These are phyloP conservation scores for Elaeis guineensis DNA, from an alignment of 176 grass and related monocot genomes.

Conservation along the genomic window DNA sequence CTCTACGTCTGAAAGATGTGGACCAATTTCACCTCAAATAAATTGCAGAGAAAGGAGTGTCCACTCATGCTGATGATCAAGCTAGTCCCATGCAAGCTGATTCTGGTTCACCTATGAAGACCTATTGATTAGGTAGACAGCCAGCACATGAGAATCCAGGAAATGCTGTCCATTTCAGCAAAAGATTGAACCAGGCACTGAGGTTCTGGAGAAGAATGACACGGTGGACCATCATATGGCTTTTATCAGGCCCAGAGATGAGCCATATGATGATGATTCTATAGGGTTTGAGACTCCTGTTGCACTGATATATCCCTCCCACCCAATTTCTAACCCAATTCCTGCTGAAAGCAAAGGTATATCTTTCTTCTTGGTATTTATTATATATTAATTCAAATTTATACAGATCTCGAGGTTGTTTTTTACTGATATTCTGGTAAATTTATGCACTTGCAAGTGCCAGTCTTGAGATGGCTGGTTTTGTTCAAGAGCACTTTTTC, in stretches of 20 bases:
- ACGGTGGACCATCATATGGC: not conserved
- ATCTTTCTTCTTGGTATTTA: not conserved
- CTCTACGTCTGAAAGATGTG: not conserved
- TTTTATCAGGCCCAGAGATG: constrained; percentile 1
- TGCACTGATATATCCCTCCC: constrained; percentile 15
- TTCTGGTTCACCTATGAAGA: no score
- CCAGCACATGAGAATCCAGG: constrained; percentile 6
- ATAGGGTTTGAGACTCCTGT: constrained; percentile 16
- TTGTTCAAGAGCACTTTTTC: no score
- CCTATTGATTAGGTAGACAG: constrained; percentile 9
- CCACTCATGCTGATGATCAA: not conserved
- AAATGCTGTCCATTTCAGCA: constrained; percentile 27
- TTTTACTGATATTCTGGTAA: no score
- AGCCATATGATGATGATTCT: not conserved
- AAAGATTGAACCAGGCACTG: constrained; percentile 26
- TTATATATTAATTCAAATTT: not conserved
- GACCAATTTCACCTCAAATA: constrained; percentile 4
- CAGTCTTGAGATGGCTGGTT: no score
- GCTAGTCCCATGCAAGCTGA: not conserved
- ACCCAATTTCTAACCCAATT: not conserved
- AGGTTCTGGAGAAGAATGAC: not conserved
- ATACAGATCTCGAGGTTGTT: no score
- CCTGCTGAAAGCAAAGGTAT: not conserved
- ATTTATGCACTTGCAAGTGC: not conserved
- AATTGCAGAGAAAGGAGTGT: constrained; percentile 11